A percentile compares a stretch with the other conserved stretches of the same genome.
Evolutionary conservation across 208 protist species (phyloP).

Genomic region (Leishmania turanica): DNA sequence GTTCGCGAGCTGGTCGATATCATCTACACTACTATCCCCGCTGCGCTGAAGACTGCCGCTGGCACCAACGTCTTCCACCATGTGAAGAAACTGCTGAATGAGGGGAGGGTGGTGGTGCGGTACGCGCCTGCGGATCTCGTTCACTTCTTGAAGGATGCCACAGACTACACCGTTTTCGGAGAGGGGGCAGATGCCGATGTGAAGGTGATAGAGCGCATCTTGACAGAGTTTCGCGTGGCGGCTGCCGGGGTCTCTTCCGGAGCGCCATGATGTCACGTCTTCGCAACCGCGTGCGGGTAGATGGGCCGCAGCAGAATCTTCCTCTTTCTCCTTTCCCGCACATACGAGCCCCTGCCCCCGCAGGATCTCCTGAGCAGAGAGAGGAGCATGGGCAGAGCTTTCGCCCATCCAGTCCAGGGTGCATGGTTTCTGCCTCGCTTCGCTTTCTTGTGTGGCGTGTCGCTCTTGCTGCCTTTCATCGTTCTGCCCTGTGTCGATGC

Average conservation of each 20-base stretch:
- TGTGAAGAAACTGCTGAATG: conserved; percentile 57
- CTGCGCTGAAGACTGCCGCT: conserved; percentile 46
- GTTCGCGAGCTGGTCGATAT: conserved; percentile 43
- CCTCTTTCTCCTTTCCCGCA: background rate
- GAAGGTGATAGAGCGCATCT: conserved; percentile 28
- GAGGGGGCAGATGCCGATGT: conserved; percentile 36
- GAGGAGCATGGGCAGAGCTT: background rate
- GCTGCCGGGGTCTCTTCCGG: background rate
- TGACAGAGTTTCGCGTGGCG: conserved; percentile 41
- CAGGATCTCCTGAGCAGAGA: background rate
- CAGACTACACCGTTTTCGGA: conserved; percentile 50
- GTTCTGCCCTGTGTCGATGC: background rate
- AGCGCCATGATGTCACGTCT: background rate
- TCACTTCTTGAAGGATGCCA: conserved; percentile 39
- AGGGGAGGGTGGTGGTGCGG: conserved; percentile 37
- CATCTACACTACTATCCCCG: conserved; percentile 53
- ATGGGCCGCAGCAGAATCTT: background rate
- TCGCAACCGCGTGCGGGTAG: background rate
- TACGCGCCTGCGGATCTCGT: conserved; percentile 14
- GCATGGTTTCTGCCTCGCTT: background rate
- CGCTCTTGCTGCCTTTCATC: background rate
- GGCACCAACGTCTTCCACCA: conserved; percentile 68
- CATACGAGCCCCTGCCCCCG: background rate
- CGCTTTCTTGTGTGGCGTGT: background rate
- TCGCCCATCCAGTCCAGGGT: background rate